These are phyloP conservation scores for Psilocybe cyanescens DNA, from an alignment of 768 basidiomycete genomes.

Conservation along the genomic window DNA sequence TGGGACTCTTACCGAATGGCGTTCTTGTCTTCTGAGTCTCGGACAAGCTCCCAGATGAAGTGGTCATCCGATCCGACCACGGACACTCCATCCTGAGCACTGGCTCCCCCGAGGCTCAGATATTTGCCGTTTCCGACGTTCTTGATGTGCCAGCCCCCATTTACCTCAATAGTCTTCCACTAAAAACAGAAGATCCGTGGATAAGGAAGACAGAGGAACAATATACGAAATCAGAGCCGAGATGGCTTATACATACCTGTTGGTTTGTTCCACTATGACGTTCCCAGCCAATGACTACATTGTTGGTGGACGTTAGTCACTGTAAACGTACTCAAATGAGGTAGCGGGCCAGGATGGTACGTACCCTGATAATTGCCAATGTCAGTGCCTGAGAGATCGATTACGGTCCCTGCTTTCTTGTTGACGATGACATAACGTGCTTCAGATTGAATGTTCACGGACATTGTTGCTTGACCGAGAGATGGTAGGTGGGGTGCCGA, in stretches of 20 bases:
- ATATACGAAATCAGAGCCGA: not conserved
- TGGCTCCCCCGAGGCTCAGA: constrained; percentile 25
- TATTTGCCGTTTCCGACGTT: constrained; percentile 34
- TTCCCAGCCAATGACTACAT: constrained; percentile 46
- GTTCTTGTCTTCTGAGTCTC: not conserved
- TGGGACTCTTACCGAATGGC: not conserved
- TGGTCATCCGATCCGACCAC: not conserved
- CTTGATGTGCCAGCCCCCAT: constrained; percentile 32
- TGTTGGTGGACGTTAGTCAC: not conserved
- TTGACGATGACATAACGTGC: constrained; percentile 39
- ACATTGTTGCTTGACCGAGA: not conserved
- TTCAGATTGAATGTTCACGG: not conserved
- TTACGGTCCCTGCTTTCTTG: constrained; percentile 39
- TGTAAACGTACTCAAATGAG: constrained; percentile 12
- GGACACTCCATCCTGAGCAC: constrained; percentile 13
- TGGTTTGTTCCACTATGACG: constrained; percentile 45
- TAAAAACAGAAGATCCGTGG: constrained; percentile 12
- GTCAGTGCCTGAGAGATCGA: constrained; percentile 50
- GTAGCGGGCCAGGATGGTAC: constrained; percentile 6
- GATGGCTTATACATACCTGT: constrained; percentile 27
- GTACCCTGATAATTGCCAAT: constrained; percentile 30
- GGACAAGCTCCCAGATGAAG: not conserved
- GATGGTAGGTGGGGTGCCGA: too few relatives aligned
- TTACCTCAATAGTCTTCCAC: constrained; percentile 14
- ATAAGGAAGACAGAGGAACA: not conserved